Evolutionary conservation across 2,329 filamentous ascomycete species (phyloP).

Genomic region (Neodidymelliopsis sp.): DNA sequence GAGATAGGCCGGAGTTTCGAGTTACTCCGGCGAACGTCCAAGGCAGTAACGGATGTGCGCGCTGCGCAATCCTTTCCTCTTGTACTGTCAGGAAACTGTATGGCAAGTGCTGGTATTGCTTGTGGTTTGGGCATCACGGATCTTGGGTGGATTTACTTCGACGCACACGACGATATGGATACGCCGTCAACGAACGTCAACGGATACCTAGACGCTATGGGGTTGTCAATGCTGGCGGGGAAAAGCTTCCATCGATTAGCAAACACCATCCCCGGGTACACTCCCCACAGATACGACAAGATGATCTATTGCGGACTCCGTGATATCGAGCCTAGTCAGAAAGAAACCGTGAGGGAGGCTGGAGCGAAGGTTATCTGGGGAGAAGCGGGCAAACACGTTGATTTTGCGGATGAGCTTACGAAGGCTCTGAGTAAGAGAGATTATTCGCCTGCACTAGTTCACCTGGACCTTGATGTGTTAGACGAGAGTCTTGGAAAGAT

Average conservation of each 20-base stretch:
- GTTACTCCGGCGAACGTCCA: slow-evolving; percentile 49
- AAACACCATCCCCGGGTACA: slow-evolving; percentile 43
- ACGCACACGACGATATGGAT: slow-evolving; percentile 55
- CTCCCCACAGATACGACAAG: slow-evolving; percentile 19
- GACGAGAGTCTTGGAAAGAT: slow-evolving; percentile 46
- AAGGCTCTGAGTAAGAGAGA: slow-evolving; percentile 2
- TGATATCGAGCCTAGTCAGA: slow-evolving; percentile 39
- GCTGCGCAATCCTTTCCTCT: slow-evolving; percentile 46
- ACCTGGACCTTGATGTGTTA: slow-evolving; percentile 49
- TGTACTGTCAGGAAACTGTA: slow-evolving; percentile 52
- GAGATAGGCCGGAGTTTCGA: slow-evolving; percentile 53
- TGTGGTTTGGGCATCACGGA: slow-evolving; percentile 43
- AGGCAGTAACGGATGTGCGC: slow-evolving; percentile 38
- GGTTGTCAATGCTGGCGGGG: slow-evolving; percentile 48
- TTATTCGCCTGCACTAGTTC: slow-evolving; percentile 36
- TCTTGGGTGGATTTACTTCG: slow-evolving; percentile 52
- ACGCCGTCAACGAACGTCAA: slow-evolving; percentile 46
- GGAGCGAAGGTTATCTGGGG: slow-evolving; percentile 28
- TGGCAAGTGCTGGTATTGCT: slow-evolving; percentile 46
- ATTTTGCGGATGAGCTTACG: slow-evolving; percentile 12
- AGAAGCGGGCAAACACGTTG: not conserved
- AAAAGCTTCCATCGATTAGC: slow-evolving; percentile 42
- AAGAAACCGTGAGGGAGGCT: slow-evolving; percentile 39
- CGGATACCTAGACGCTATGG: slow-evolving; percentile 51
- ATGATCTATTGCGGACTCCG: slow-evolving; percentile 33